Conservation (phyloP, 345 rosid species). For the Hypericum perforatum region DNA sequence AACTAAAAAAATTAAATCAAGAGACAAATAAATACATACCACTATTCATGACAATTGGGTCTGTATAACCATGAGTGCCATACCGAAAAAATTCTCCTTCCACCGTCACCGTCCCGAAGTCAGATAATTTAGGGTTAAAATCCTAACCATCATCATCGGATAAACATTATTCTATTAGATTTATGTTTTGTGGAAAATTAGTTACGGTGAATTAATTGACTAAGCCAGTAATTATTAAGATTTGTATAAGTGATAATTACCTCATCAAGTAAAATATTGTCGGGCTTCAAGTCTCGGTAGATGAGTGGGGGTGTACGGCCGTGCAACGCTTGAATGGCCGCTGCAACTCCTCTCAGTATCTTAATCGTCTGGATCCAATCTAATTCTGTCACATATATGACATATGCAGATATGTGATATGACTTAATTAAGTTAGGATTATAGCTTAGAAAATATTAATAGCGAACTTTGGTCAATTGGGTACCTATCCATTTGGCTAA, state of each 20-base stretch:
- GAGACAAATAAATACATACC: too few species aligned
- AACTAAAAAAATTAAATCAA: too few species aligned
- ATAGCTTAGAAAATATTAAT: not conserved
- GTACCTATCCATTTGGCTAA: too few species aligned
- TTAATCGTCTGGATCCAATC: slow-evolving; percentile 5
- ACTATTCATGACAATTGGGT: too few species aligned
- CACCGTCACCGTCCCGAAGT: slow-evolving; percentile 9
- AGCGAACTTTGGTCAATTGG: too few species aligned
- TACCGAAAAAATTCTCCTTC: too few species aligned
- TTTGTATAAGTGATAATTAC: not conserved
- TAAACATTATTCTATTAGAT: too few species aligned
- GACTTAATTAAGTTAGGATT: not conserved
- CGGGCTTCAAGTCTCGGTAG: slow-evolving; percentile 10
- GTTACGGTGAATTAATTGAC: too few species aligned
- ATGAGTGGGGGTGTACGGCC: slow-evolving; percentile 1
- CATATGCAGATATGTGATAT: not conserved
- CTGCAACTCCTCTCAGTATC: slow-evolving; percentile 7
- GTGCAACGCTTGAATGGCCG: slow-evolving; percentile 1
- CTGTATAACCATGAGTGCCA: too few species aligned
- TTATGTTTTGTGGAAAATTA: too few species aligned
- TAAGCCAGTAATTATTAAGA: too few species aligned
- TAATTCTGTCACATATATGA: not conserved
- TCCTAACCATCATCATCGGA: not conserved
- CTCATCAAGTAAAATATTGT: slow-evolving; percentile 12
- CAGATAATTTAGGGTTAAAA: slow-evolving; percentile 12